These are phyloP conservation scores for Sordaria brevicollis DNA, from an alignment of 495 filamentous ascomycete species.

Conservation along the genomic window DNA sequence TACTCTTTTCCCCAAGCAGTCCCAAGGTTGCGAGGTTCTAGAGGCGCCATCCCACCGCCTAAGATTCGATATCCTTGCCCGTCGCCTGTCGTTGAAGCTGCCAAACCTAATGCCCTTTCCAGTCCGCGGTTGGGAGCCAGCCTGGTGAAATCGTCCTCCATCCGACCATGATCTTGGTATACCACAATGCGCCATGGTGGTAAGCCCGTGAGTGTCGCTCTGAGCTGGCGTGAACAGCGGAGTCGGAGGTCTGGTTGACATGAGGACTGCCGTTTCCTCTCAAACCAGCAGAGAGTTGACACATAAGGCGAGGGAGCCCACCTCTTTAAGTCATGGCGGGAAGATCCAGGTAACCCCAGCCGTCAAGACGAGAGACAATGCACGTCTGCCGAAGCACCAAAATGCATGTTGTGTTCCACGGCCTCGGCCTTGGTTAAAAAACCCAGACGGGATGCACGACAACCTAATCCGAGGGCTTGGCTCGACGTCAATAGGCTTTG, in stretches of 20 bases:
- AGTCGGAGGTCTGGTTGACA: neutral
- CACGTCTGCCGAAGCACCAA: neutral
- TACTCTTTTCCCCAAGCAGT: constrained; percentile 40
- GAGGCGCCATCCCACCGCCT: constrained; percentile 49
- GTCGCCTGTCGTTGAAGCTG: constrained; percentile 8
- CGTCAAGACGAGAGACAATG: neutral
- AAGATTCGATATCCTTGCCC: constrained; percentile 16
- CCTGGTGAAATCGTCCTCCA: neutral
- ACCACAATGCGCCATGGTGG: neutral
- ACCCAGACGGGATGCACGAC: neutral
- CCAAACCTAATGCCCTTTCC: neutral
- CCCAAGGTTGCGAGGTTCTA: constrained; percentile 39
- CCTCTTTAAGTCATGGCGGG: neutral
- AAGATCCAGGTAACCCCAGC: neutral
- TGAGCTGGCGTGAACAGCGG: neutral
- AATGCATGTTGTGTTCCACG: neutral
- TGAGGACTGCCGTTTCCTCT: neutral
- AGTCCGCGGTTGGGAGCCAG: neutral
- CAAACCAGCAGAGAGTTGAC: neutral
- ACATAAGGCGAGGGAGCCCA: neutral
- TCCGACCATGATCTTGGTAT: neutral
- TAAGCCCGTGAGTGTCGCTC: neutral
- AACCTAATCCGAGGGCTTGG: neutral
- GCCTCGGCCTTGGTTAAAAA: neutral
- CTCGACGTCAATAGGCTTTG: neutral